A percentile compares a stretch with the other conserved stretches of the same genome.
phyloP scores from a whole-genome alignment of 148 eudicot species.

The Hydrangea macrophylla region DNA sequence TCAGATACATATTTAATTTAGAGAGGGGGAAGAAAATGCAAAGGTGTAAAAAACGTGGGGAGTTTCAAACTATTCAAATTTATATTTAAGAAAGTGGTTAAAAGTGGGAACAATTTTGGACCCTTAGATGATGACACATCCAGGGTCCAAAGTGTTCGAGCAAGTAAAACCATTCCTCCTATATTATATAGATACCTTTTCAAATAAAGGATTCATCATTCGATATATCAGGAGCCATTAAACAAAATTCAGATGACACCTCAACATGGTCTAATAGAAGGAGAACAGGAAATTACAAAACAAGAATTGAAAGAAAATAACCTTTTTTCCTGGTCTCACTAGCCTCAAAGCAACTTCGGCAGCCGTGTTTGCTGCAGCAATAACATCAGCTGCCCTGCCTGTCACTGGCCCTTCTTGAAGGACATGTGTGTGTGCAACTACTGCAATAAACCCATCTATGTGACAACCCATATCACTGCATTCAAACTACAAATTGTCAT shows the following conservation, averaged over 20 bases:
- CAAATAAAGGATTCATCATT: too few relatives aligned
- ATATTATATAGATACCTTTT: too few relatives aligned
- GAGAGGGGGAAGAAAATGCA: too few relatives aligned
- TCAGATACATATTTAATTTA: too few relatives aligned
- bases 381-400: conserved; percentile 79
- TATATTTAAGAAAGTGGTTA: too few relatives aligned
- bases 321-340: conserved; percentile 88
- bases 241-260: neutral
- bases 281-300: neutral
- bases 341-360: conserved; percentile 97
- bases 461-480: conserved; percentile 94
- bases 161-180: too few relatives aligned
- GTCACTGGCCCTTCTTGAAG: conserved; percentile 76
- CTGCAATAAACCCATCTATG: conserved; percentile 91
- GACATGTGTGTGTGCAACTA: conserved; percentile 80
- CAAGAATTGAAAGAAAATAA: conserved; percentile 10
- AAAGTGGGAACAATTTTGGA: too few relatives aligned
- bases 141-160: too few relatives aligned
- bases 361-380: conserved; percentile 90
- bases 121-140: too few relatives aligned
- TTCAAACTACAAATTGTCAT: conserved; percentile 5
- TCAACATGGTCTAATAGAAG: neutral
- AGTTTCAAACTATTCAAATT: too few relatives aligned
- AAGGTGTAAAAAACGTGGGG: too few relatives aligned
- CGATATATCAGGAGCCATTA: neutral